Percentiles rank a stretch among this genome's conserved stretches.
Evolutionary conservation across 345 rosid species (phyloP).

Genomic region (Carallia pectinifolia): DNA sequence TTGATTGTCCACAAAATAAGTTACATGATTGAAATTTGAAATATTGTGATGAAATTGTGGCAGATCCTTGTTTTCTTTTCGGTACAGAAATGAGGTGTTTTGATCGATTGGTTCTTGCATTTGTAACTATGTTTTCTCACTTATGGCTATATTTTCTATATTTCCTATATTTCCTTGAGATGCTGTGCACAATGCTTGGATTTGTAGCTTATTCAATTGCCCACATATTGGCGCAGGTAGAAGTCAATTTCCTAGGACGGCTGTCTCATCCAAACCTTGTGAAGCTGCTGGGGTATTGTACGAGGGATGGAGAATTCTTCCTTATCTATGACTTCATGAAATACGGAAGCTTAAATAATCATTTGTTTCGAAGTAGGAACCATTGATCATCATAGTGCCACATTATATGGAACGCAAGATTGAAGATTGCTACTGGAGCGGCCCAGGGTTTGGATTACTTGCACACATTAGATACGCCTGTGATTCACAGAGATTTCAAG

Average conservation of each 20-base stretch:
- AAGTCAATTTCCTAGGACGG: not conserved
- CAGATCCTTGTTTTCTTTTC: too few relatives aligned
- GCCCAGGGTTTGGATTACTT: not conserved
- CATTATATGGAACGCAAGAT: not conserved
- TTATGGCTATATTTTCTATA: too few relatives aligned
- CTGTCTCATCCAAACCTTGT: slow-evolving; percentile 4
- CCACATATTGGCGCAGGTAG: not conserved
- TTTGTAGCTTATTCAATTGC: not conserved
- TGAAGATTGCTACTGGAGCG: not conserved
- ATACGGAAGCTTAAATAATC: slow-evolving; percentile 22
- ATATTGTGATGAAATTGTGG: too few relatives aligned
- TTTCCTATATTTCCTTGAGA: too few relatives aligned
- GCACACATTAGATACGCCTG: not conserved
- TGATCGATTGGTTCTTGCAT: too few relatives aligned
- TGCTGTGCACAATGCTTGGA: too few relatives aligned
- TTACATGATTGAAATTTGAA: too few relatives aligned
- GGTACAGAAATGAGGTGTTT: too few relatives aligned
- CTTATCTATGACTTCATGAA: slow-evolving; percentile 12
- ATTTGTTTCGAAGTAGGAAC: slow-evolving; percentile 24
- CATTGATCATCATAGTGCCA: not conserved
- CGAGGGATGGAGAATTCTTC: not conserved
- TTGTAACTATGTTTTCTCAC: too few relatives aligned
- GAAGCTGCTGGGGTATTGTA: slow-evolving; percentile 21
- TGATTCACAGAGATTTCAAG: not conserved
- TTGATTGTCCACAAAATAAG: too few relatives aligned